Evolutionary conservation across 108 stramenopile genomes (phyloP), one percentile per base, ranked within the genome.

Genomic region (Pseudonitzschia multistriata): DNA sequence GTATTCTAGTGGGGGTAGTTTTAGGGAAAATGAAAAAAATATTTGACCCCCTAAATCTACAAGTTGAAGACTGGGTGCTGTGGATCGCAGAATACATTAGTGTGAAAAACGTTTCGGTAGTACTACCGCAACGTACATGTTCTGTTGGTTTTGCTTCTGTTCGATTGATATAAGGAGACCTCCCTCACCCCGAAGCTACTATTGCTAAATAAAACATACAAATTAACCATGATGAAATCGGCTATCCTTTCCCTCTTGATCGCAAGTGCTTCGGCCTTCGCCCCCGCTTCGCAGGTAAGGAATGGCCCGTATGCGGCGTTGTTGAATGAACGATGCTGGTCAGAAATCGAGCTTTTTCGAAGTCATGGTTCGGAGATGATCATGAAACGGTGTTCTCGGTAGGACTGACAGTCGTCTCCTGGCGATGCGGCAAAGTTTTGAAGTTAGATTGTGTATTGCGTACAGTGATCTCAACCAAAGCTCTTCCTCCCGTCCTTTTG

Each of bases 221-320:
- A 25, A 49, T 64, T 25, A 22, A 79, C 78, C 74, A 83, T 79
- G 82, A 83, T 79, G 82, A 50, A 53, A 25, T 67, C 74, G 36
- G 61, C 78, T 17, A 62, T 79, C 62, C 67, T 83, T 47, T 74
- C 82, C 66, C 66, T 73, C 42, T 76, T 92, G 61, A 68, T 86
- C 61, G 86, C 85, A 74, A 76, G 86, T 72, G 90, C 90, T 59
- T 67, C 90, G 40, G 90, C 90, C 66, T 92, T 92, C 70, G 90
- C 83, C 42, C 90, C 90, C 48, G 74, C 83, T 71, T 72, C 75
- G 15, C 65, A 68, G 79, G 79, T 83, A 77, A 64, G 45, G 37
- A 64, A 24, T 47, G 63, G 50, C 24, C 4, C 19, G 2, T 25
- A 8, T 45, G 62, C 11, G 8, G 34, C 13, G 24, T 5, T 45